These are phyloP conservation scores for Aegilops tauschii DNA, from an alignment of 176 grass and related monocot genomes.

Conservation along the genomic window DNA sequence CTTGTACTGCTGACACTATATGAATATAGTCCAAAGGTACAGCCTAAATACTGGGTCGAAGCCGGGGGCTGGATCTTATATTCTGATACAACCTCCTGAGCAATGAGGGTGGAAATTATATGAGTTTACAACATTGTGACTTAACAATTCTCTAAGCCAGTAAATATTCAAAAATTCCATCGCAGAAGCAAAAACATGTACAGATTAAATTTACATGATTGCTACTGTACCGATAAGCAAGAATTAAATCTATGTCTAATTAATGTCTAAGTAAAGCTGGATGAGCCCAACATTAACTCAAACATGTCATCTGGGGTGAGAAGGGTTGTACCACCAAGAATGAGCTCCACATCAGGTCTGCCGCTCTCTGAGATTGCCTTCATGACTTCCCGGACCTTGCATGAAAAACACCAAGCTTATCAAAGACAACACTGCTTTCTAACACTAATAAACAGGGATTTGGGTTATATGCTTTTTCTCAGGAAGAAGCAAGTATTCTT, in stretches of 20 bases:
- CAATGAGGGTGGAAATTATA: background rate
- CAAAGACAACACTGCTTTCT: background rate
- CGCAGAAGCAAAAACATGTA: background rate
- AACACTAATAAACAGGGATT: background rate
- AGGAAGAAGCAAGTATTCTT: background rate
- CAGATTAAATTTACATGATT: slow-evolving; percentile 32
- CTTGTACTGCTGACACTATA: background rate
- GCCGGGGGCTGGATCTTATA: background rate
- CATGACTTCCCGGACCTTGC: slow-evolving; percentile 85
- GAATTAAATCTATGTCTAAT: too few species aligned
- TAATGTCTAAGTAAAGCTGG: slow-evolving; percentile 14
- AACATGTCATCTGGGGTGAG: slow-evolving; percentile 92
- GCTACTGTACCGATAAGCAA: slow-evolving; percentile 7
- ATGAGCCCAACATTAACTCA: slow-evolving; percentile 73
- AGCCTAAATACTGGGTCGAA: background rate
- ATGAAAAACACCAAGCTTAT: slow-evolving; percentile 24
- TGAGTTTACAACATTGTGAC: background rate
- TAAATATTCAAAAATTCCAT: background rate
- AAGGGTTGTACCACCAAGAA: slow-evolving; percentile 91
- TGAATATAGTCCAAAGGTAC: background rate
- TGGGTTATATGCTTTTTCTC: background rate
- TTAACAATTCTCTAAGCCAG: background rate
- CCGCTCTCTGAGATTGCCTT: slow-evolving; percentile 69
- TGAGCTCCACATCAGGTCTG: slow-evolving; percentile 70
- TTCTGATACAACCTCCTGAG: background rate